phyloP scores from a whole-genome alignment of 1,284 basidiomycete species.

The Trametes polyzona region DNA sequence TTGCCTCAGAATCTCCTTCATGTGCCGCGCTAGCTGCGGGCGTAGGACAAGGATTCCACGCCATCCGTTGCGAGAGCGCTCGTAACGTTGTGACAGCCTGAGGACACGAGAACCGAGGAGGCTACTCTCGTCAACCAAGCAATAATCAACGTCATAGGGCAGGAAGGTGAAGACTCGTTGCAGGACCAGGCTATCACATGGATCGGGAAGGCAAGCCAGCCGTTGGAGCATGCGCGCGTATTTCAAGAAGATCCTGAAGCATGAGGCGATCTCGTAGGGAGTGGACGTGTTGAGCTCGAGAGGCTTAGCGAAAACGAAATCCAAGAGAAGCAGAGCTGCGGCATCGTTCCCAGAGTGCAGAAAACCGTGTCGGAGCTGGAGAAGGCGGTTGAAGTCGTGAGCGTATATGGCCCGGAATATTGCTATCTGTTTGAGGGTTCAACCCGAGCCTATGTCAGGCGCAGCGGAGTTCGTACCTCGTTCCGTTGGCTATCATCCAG shows the following conservation, averaged over 20 bases:
- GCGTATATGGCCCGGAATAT: conserved; percentile 39
- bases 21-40: conserved; percentile 20
- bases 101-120: conserved; percentile 19
- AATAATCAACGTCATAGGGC: conserved; percentile 30
- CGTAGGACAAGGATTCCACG: conserved; percentile 11
- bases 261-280: conserved; percentile 30
- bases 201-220: conserved; percentile 35
- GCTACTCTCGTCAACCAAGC: conserved; percentile 29
- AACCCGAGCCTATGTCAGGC: neutral
- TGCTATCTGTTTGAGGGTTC: conserved; percentile 19
- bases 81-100: neutral
- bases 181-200: conserved; percentile 29
- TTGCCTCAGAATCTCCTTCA: conserved; percentile 30
- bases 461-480: conserved; percentile 23
- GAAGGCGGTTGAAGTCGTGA: conserved; percentile 31
- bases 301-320: conserved; percentile 39
- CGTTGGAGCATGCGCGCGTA: conserved; percentile 43
- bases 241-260: conserved; percentile 40
- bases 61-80: neutral
- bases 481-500: conserved; percentile 3
- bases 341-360: conserved; percentile 28
- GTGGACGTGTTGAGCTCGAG: conserved; percentile 25
- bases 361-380: conserved; percentile 35
- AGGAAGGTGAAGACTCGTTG: conserved; percentile 45
- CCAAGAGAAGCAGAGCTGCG: conserved; percentile 46